These are phyloP conservation scores for Cyclotella atomus DNA, from an alignment of 108 stramenopile species.

Conservation along the genomic window DNA sequence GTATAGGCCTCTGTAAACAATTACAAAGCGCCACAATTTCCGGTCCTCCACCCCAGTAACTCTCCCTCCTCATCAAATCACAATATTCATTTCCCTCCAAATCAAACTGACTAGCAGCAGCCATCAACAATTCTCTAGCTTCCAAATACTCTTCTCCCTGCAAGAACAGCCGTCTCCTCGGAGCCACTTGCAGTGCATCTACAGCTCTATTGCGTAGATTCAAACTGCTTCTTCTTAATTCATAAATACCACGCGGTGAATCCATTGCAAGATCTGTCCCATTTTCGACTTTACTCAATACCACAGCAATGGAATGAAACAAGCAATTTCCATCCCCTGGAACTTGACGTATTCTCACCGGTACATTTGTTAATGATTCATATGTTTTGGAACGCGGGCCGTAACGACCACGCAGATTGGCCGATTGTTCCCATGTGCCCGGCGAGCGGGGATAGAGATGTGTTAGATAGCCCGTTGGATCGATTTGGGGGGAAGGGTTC, in stretches of 20 bases:
- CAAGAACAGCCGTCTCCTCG: constrained; percentile 69
- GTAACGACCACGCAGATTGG: constrained; percentile 41
- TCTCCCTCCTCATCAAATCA: constrained; percentile 85
- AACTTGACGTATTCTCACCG: constrained; percentile 82
- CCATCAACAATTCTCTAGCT: constrained; percentile 72
- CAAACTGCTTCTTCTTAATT: constrained; percentile 17
- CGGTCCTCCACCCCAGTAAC: constrained; percentile 96
- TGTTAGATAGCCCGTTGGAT: constrained; percentile 69
- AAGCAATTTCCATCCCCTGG: constrained; percentile 95
- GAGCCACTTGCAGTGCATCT: constrained; percentile 46
- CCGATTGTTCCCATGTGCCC: constrained; percentile 76
- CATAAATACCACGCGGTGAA: constrained; percentile 12
- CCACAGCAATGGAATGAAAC: constrained; percentile 73
- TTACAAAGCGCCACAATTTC: constrained; percentile 97
- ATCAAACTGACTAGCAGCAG: constrained; percentile 85
- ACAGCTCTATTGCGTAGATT: constrained; percentile 49
- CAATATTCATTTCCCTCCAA: constrained; percentile 85
- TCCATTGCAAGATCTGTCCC: constrained; percentile 64
- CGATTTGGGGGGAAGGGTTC: constrained; percentile 79
- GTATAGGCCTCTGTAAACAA: constrained; percentile 90
- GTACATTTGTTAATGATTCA: constrained; percentile 11
- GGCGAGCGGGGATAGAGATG: constrained; percentile 58
- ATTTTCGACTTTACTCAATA: constrained; percentile 48
- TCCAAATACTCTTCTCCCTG: constrained; percentile 83
- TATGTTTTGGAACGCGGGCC: constrained; percentile 31